These are phyloP conservation scores for Saccharomyces pastorianus DNA, from an alignment of 1,139 yeast species.

Conservation along the genomic window DNA sequence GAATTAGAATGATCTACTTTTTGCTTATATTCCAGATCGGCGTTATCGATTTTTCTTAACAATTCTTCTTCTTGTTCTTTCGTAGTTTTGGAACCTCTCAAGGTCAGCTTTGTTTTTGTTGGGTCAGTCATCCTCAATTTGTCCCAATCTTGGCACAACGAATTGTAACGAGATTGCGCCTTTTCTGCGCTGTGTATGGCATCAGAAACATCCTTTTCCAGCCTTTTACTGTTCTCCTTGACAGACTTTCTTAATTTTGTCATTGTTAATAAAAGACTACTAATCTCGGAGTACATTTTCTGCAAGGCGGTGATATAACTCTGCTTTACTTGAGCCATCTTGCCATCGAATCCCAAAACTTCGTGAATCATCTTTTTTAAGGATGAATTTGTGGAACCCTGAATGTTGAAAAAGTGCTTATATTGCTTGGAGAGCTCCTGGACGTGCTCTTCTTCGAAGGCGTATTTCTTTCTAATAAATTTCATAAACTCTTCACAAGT, in stretches of 20 bases:
- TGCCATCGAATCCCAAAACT: conserved; percentile 71
- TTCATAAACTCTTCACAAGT: conserved; percentile 81
- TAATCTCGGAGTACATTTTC: conserved; percentile 78
- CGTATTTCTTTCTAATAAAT: conserved; percentile 70
- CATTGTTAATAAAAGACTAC: conserved; percentile 63
- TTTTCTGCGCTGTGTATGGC: conserved; percentile 79
- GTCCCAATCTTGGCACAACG: conserved; percentile 80
- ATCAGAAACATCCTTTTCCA: conserved; percentile 78
- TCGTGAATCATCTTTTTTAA: conserved; percentile 59
- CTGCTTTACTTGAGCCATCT: conserved; percentile 59
- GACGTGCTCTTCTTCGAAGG: conserved; percentile 72
- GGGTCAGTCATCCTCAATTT: conserved; percentile 77
- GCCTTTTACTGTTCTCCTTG: conserved; percentile 73
- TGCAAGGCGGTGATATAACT: conserved; percentile 74
- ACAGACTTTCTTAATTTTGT: conserved; percentile 62
- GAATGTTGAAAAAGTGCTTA: conserved; percentile 36
- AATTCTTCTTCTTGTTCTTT: conserved; percentile 92
- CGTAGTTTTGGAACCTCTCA: conserved; percentile 66
- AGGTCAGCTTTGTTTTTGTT: conserved; percentile 65
- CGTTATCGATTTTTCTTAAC: conserved; percentile 66
- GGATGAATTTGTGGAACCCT: conserved; percentile 46
- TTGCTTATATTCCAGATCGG: conserved; percentile 78
- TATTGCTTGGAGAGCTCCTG: conserved; percentile 60
- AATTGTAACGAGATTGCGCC: conserved; percentile 74
- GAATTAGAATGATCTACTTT: conserved; percentile 68